Base-by-base conservation (phyloP, 176 grass and related monocot genomes). In the Aegilops longissima region DNA sequence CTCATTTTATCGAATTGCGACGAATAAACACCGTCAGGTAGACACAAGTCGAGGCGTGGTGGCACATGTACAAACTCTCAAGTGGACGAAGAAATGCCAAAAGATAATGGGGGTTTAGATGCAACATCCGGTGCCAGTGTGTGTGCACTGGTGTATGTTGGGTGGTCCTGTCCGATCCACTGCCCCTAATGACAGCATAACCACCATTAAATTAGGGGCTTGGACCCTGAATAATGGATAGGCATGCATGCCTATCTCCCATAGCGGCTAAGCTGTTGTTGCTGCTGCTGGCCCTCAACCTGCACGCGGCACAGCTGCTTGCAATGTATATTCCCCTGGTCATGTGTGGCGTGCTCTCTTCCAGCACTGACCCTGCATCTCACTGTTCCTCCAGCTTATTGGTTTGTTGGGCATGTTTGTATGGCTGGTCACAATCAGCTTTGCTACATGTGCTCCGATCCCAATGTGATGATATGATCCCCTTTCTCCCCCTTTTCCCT, bases 181-280 rank as follows among this genome's bases (percentile, higher is more conserved):
- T 58, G 40, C 4, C 63, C 73, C 81, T 76, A 40, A 88, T 87
- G 89, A 91, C 89, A 88, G 70, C 81, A 87, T 91, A 91, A 91
- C 81, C 81, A 84, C 85, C 76, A 14, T 25, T 84, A 76, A 69
- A 62, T 52, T 69, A 81, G 85, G 85, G 85, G 36, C 38, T 84
- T 51, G 83, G 81, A 7, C 61, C 77, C 27, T 80, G 25, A 69
- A 81, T 71, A 67, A 84, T 84, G 38, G 7, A 49, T 65, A 80
- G 6, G 27, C 29, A 12, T 47, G 61, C 49, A 74, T 74, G 40
- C 12, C 71, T 70, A 77, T 52, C 49, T 73, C 66, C 65, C 66
- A 9, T 5, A 71, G 62, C 51, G 35, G 56, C 47, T 42, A 42
- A 81, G 27, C 21, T 18, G 72, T 45, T 17, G 71, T 23, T 83